These are phyloP conservation scores for Phytophthora multivora DNA, from an alignment of 352 stramenopile genomes.

Conservation along the genomic window DNA sequence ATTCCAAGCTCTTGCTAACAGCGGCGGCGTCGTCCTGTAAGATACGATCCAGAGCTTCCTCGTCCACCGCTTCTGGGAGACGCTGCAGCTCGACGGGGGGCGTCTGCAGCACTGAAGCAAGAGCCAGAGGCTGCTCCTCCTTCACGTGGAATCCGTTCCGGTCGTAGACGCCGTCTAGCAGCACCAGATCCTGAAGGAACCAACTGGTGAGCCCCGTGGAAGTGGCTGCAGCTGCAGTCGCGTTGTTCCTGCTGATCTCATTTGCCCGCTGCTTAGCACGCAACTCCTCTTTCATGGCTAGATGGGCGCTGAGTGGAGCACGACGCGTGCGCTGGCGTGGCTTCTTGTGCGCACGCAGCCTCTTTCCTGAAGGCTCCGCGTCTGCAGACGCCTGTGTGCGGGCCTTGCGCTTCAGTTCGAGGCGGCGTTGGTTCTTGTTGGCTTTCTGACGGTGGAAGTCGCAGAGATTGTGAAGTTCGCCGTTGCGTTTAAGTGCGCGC, in stretches of 20 bases:
- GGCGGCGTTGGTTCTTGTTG: constrained; percentile 71
- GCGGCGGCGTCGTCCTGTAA: constrained; percentile 16
- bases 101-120: background rate
- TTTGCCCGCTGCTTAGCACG: constrained; percentile 21
- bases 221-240: background rate
- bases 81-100: constrained; percentile 1
- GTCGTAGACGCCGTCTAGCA: constrained; percentile 35
- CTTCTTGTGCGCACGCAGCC: constrained; percentile 27
- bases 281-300: constrained; percentile 49
- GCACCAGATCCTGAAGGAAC: constrained; percentile 38
- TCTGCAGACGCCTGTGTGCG: constrained; percentile 17
- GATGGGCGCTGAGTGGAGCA: constrained; percentile 40
- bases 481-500: constrained; percentile 52
- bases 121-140: background rate
- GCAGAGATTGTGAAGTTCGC: constrained; percentile 60
- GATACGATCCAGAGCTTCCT: constrained; percentile 25
- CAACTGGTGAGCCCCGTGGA: constrained; percentile 13
- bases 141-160: constrained; percentile 13
- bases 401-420: constrained; percentile 51
- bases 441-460: constrained; percentile 64
- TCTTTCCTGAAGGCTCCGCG: constrained; percentile 12
- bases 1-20: constrained; percentile 22
- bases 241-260: constrained; percentile 9
- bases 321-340: constrained; percentile 14
- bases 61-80: constrained; percentile 6